A percentile compares a stretch with the other conserved stretches of the same genome.
These are phyloP conservation scores for Wickerhamiella vanderwaltii DNA, from an alignment of 805 yeast species.

Conservation along the genomic window DNA sequence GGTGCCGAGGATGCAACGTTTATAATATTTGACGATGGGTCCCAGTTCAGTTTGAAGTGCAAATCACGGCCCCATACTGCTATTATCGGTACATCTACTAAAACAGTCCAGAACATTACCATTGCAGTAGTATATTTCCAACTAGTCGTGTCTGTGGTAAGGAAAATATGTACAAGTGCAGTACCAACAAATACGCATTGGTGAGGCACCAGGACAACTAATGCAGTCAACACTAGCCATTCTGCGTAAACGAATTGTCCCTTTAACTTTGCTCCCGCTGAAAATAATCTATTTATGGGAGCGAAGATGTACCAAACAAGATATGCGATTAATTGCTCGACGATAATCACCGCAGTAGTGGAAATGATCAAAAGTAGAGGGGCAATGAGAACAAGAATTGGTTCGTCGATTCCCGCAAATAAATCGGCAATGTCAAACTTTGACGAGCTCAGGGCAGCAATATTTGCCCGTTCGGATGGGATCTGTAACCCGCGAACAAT, in stretches of 20 bases:
- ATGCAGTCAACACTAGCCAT: not conserved
- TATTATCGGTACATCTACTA: slow-evolving; percentile 64
- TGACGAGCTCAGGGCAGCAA: slow-evolving; percentile 16
- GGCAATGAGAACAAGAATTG: slow-evolving; percentile 16
- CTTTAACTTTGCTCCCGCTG: not conserved
- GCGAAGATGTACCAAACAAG: slow-evolving; percentile 12
- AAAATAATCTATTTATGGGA: not conserved
- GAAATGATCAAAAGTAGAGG: slow-evolving; percentile 16
- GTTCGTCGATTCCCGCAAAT: slow-evolving; percentile 18
- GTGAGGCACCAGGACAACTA: slow-evolving; percentile 22
- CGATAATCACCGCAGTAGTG: slow-evolving; percentile 12
- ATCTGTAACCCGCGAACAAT: slow-evolving; percentile 19
- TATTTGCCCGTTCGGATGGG: slow-evolving; percentile 23
- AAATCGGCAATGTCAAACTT: slow-evolving; percentile 19
- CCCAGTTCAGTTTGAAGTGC: not conserved
- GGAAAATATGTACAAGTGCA: slow-evolving; percentile 14
- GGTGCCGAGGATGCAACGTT: slow-evolving; percentile 65
- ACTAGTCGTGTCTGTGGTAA: slow-evolving; percentile 1
- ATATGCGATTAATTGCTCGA: slow-evolving; percentile 17
- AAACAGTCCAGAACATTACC: slow-evolving; percentile 60
- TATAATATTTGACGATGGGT: slow-evolving; percentile 28
- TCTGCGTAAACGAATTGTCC: not conserved
- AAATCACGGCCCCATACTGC: slow-evolving; percentile 63
- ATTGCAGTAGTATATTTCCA: slow-evolving; percentile 35
- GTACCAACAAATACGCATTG: slow-evolving; percentile 40